Evolutionary conservation across 768 basidiomycete species (phyloP).

Genomic region (Pilatotrama ljubarskyi): DNA sequence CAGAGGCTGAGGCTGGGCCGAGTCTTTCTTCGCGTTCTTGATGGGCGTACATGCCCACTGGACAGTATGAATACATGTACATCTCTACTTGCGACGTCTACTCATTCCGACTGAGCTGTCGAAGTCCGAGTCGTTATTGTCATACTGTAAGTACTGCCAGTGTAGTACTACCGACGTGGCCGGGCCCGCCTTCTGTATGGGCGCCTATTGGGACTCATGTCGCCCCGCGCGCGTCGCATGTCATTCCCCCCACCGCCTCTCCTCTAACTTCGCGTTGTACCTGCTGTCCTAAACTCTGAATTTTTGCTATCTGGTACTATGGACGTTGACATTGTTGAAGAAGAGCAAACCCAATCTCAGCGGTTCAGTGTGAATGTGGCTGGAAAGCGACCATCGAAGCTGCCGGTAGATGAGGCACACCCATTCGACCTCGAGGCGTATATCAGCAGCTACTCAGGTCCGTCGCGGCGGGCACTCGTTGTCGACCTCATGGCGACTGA

Average conservation of each 20-base stretch:
- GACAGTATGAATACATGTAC: no score
- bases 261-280: background rate
- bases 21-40: no score
- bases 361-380: background rate
- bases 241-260: background rate
- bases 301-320: background rate
- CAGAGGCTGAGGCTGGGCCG: no score
- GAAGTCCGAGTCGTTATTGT: no score
- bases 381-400: conserved; percentile 10
- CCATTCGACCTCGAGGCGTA: conserved; percentile 88
- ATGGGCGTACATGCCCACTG: no score
- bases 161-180: no score
- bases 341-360: background rate
- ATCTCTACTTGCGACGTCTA: no score
- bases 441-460: conserved; percentile 75
- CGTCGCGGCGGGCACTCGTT: conserved; percentile 13
- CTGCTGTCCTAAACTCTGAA: background rate
- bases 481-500: conserved; percentile 2
- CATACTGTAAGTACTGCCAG: no score
- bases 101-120: no score
- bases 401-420: conserved; percentile 68
- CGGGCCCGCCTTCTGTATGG: no score
- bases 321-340: conserved; percentile 18
- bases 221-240: conserved; percentile 3
- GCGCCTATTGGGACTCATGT: background rate